Evolutionary conservation across 768 basidiomycete genomes (phyloP), one percentile per base, ranked within the genome.

Genomic region (Suillus sp.): DNA sequence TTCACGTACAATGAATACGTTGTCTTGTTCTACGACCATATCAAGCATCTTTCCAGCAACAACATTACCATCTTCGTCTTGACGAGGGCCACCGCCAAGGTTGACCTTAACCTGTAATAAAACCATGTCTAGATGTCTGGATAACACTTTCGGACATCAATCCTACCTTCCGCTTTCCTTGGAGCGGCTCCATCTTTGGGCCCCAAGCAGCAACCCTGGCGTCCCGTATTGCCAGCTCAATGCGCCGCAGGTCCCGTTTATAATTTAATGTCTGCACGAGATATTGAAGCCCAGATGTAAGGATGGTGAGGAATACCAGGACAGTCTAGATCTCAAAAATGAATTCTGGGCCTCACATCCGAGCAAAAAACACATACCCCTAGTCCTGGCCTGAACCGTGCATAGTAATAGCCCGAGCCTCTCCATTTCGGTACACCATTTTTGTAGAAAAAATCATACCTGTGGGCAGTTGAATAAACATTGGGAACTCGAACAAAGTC

Each of bases 351-450:
- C 10, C 61, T 53, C 22, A 40, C 50, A 62, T 18, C 50, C 62
- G 62, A 48, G 56, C 16, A 48, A 40, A 57, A 40, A 13, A 57
- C 7, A 73, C 85, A 66, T 69, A 91, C 91, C 64, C 86, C 86
- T 64, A 99, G 81, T 30, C 95, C 94, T n/a, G 96, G 96, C 35
- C 96, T 85, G 83, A 92, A 99, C 59, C 97, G 88, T 35, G 93
- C 87, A 76, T 99, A 99, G 76, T 98, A 98, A 77, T 99, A 98
- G 50, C 94, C 93, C 37, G 93, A 95, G 18, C 95, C 96, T 67
- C 96, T 84, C 96, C 96, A 99, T 73, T 84, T 92, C 0, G 96
- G 96, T 4, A 99, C 95, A 25, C 96, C 96, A 66, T 98, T 98
- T 78, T 96, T 95, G 82, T 92, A 92, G 84, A 99, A 99, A 75